Base-by-base conservation (phyloP, 495 filamentous ascomycete genomes). In the Hypoxylon fuscum region DNA sequence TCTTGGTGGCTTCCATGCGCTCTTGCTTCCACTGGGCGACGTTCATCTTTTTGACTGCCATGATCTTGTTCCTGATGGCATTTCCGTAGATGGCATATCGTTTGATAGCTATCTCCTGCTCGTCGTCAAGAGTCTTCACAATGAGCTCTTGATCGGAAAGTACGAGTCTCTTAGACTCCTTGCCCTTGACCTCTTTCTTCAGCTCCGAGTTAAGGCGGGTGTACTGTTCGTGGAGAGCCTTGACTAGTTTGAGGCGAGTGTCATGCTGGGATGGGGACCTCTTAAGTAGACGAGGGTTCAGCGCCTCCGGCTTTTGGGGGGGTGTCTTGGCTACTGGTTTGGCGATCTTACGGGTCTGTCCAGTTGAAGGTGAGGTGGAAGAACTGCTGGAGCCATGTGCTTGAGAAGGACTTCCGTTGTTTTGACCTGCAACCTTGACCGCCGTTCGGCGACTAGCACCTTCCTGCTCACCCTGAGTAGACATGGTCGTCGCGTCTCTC, bases 241-340 rank as follows among this genome's bases (percentile, higher is more conserved):
- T 86, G 18, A 97, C 69, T 1, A 91, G 84, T 37, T 84, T 79
- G 23, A 86, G 70, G 20, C 95, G 87, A 35, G 82, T 83, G 22
- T 78, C 80, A 72, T 96, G 91, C 2, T 77, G 66, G 2, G 88
- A 89, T 9, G 95, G 94, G 0, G 89, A 79, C 8, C 85, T 83
- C 17, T 85, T 75, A 4, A 98, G 74, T 59, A 90, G 84, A n/a
- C 92, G 85, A 43, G 96, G 96, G 59, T 93, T 96, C 34, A 97
- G 77, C 3, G 80, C 77, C 79, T 85, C 83, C 15, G 68, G 57
- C 56, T 79, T 75, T 38, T 74, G 73, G 20, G 64, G 31, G 12
- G 38, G 11, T 49, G 56, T 1, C 49, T 47, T 55, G 22, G 47
- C 15, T 25, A 25, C 15, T 49, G 56, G 7, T 53, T 47, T 55